Conservation (phyloP, 176 grass and related monocot genomes). For the Themeda triandra region DNA sequence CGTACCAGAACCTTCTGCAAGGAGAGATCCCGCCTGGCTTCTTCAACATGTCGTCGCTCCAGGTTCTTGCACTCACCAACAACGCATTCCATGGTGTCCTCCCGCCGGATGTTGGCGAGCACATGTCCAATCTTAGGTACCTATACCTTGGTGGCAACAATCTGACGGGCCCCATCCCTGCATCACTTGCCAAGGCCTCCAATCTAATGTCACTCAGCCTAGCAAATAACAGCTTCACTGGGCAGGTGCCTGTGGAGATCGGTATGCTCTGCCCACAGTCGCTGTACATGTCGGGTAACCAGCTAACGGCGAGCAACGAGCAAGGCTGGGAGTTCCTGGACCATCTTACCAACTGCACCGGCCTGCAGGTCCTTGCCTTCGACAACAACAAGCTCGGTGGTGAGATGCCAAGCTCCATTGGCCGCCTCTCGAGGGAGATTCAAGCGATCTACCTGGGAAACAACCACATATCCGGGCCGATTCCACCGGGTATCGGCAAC, state of each 20-base stretch:
- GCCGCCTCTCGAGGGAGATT: not conserved
- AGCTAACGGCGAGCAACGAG: not conserved
- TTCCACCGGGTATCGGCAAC: not conserved
- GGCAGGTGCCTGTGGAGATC: slow-evolving; percentile 13
- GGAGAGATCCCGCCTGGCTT: not conserved
- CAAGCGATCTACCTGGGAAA: not conserved
- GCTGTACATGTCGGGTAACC: not conserved
- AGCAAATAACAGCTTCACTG: slow-evolving; percentile 40
- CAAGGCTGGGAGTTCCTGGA: not conserved
- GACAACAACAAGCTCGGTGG: not conserved
- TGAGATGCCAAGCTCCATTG: not conserved
- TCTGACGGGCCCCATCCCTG: slow-evolving; percentile 30
- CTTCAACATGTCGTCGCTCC: not conserved
- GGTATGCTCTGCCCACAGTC: not conserved
- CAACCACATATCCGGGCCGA: not conserved
- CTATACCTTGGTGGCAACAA: slow-evolving; percentile 38
- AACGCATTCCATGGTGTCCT: not conserved
- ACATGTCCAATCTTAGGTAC: slow-evolving; percentile 4
- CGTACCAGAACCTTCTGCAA: not conserved
- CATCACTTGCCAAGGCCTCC: slow-evolving; percentile 29
- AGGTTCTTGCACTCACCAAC: not conserved
- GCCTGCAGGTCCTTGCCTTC: not conserved
- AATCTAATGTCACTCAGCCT: not conserved
- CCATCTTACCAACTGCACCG: not conserved
- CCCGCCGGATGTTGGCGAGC: not conserved